These are phyloP conservation scores for Monosporascus sp. DNA, from an alignment of 2,329 filamentous ascomycete species.

Conservation along the genomic window DNA sequence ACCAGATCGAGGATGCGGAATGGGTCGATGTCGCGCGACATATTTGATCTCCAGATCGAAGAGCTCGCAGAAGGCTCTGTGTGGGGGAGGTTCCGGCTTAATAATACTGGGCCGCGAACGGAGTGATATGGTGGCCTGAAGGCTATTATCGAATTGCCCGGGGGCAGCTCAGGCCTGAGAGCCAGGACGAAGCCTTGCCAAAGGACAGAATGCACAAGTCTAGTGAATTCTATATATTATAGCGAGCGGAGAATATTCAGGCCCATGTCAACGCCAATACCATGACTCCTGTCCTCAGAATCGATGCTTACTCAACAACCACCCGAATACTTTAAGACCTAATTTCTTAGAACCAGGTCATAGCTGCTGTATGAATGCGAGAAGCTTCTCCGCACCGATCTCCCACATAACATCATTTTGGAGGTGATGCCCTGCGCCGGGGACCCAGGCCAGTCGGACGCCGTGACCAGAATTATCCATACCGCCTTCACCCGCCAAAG, in stretches of 20 bases:
- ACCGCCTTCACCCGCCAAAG: slow-evolving; percentile 14
- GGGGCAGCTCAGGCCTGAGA: too few relatives aligned
- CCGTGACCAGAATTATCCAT: slow-evolving; percentile 26
- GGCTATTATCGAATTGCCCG: background rate
- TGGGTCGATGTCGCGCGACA: slow-evolving; percentile 17
- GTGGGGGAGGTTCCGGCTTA: slow-evolving; percentile 7
- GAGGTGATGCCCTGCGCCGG: slow-evolving; percentile 44
- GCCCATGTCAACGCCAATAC: too few relatives aligned
- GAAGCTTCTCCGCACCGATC: slow-evolving; percentile 38
- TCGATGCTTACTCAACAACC: too few relatives aligned
- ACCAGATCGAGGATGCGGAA: slow-evolving; percentile 11
- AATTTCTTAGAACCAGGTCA: slow-evolving; percentile 3
- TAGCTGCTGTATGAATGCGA: slow-evolving; percentile 33
- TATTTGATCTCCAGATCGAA: slow-evolving; percentile 6
- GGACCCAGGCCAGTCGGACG: slow-evolving; percentile 36
- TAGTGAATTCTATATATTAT: too few relatives aligned
- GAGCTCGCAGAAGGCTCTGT: slow-evolving; percentile 4
- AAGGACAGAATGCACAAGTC: background rate
- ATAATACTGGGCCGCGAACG: slow-evolving; percentile 1
- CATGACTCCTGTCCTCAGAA: too few relatives aligned
- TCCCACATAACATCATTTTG: slow-evolving; percentile 48
- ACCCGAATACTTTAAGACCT: too few relatives aligned
- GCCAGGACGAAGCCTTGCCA: background rate
- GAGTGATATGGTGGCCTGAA: background rate
- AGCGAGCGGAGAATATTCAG: too few relatives aligned